Percentiles rank a stretch among this genome's conserved stretches.
Conservation (phyloP, 83 land plant species). For the Thuja plicata region DNA sequence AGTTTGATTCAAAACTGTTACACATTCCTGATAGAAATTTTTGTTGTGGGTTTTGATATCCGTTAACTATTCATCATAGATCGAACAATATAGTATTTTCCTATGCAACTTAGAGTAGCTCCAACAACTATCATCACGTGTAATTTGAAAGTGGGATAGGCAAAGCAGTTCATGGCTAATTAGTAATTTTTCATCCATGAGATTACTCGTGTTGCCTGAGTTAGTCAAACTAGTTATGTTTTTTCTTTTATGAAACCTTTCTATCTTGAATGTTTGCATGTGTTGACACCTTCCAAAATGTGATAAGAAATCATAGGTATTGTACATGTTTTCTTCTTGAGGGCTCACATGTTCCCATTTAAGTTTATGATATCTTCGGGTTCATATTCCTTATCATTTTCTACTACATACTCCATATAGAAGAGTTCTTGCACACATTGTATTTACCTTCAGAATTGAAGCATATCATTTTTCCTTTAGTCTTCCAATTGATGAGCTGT, state of each 20-base stretch:
- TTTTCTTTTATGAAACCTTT: not conserved
- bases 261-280: not conserved
- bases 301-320: not conserved
- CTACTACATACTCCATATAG: not conserved
- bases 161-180: not conserved
- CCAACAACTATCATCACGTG: not conserved
- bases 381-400: not conserved
- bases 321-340: not conserved
- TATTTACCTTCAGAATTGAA: not conserved
- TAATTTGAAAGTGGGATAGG: not conserved
- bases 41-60: not conserved
- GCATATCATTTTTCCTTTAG: not conserved
- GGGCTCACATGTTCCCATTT: not conserved
- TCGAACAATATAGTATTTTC: not conserved
- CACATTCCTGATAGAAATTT: no score
- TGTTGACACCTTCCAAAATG: not conserved
- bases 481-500: not conserved
- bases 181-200: no score
- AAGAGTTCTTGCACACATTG: not conserved
- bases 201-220: not conserved
- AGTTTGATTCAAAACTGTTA: not conserved
- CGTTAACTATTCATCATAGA: not conserved
- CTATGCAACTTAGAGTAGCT: not conserved
- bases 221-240: not conserved
- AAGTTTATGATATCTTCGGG: not conserved